Base-by-base conservation (phyloP, 1,284 basidiomycete genomes). In the Fistulinella staudtii region DNA sequence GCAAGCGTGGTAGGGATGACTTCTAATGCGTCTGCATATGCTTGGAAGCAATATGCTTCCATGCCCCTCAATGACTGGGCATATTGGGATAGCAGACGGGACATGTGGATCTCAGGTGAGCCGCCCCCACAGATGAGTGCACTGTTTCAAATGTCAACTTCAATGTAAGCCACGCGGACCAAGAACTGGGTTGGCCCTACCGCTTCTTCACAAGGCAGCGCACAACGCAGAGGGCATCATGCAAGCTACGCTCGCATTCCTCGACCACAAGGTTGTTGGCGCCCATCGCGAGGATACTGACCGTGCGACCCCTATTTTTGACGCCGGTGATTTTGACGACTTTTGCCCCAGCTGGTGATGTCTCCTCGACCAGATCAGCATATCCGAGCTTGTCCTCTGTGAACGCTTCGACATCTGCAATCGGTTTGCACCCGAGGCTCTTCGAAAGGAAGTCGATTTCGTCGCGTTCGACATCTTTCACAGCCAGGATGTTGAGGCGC, bases 41-140 rank as follows among this genome's bases (percentile, higher is more conserved):
- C 94, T 64, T 96, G 90, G 84, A 95, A 97, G 69, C 96, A 98
- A 70, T 99, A 99, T 7, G 94, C 91, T 70, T 99, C 94, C 88
- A 98, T 97, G 42, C 96, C 95, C 68, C 89, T 96, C 54, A 99
- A 79, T 1, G 93, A 89, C 57, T 96, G 92, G 5, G 94, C 86
- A 60, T 96, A 82, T 66, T 97, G 90, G 5, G 92, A 86, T 29
- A 99, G 77, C 52, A 90, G 73, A 31, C 94, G 82, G n/a, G 96
- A 98, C 42, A 97, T 88, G 66, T 99, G 93, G 57, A 99, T 96
- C 69, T 99, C 96, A 22, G 96, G 96, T 18, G 96, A 93, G 42
- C 96, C 96, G 46, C 96, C 96, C 46, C 96, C 96, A 33, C 91
- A 91, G 57, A 99, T 97, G 44, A 99, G 74, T 15, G 94, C 94